phyloP scores from a whole-genome alignment of 179 eudicot genomes.

The Sideroxylon spinosum region DNA sequence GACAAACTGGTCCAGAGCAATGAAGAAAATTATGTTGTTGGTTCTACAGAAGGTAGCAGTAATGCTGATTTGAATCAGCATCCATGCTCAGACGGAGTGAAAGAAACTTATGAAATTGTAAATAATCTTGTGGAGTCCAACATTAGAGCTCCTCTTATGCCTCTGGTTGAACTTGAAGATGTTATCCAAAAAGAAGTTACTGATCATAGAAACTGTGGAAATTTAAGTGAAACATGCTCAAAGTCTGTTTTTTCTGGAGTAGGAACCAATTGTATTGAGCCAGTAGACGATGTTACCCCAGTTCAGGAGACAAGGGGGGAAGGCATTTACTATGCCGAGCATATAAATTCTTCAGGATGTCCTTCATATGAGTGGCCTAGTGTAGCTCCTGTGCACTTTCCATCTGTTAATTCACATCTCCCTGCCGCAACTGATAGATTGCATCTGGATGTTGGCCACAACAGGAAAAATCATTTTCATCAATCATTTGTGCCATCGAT shows the following conservation, averaged over 20 bases:
- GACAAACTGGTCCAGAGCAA: slow-evolving; percentile 19
- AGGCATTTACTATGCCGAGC: slow-evolving; percentile 34
- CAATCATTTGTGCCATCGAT: slow-evolving; percentile 56
- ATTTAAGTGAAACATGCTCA: slow-evolving; percentile 23
- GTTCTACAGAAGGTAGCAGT: slow-evolving; percentile 24
- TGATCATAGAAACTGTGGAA: slow-evolving; percentile 23
- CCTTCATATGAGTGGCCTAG: slow-evolving; percentile 90
- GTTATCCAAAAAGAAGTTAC: slow-evolving; percentile 20
- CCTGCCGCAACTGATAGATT: slow-evolving; percentile 91
- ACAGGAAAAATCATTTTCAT: slow-evolving; percentile 63
- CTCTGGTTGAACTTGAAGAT: slow-evolving; percentile 22
- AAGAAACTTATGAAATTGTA: slow-evolving; percentile 22
- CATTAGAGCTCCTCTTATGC: slow-evolving; percentile 18
- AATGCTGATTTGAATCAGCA: slow-evolving; percentile 16
- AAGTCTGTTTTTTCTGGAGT: slow-evolving; percentile 28
- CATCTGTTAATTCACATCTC: slow-evolving; percentile 55
- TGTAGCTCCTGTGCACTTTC: slow-evolving; percentile 60
- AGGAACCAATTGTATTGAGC: slow-evolving; percentile 24
- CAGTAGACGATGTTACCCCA: slow-evolving; percentile 30
- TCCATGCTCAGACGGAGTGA: slow-evolving; percentile 20
- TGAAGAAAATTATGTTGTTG: slow-evolving; percentile 25
- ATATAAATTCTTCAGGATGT: slow-evolving; percentile 46
- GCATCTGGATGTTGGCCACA: slow-evolving; percentile 91
- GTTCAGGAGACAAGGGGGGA: slow-evolving; percentile 38
- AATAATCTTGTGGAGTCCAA: slow-evolving; percentile 24